Conservation (phyloP, 306 rosid species). For the Cucurbita argyrosperma region DNA sequence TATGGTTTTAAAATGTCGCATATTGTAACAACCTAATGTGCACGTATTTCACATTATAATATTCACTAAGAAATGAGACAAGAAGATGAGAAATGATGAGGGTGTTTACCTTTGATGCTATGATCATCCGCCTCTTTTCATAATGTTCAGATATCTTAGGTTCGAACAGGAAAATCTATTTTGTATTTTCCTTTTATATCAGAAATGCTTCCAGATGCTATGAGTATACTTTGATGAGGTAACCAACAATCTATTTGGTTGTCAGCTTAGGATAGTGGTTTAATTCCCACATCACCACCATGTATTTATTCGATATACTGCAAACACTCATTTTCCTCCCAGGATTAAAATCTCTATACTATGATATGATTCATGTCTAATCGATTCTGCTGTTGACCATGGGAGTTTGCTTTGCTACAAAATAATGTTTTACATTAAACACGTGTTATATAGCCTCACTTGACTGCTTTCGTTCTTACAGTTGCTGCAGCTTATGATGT, state of each 20-base stretch:
- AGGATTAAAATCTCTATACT: background rate
- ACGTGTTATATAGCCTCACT: background rate
- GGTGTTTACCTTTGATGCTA: background rate
- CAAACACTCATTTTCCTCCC: background rate
- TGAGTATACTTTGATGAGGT: background rate
- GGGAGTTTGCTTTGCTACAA: background rate
- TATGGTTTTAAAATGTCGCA: too few species aligned
- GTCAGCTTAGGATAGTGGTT: background rate
- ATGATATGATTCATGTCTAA: background rate
- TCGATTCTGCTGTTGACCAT: background rate
- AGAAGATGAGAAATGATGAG: background rate
- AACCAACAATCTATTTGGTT: background rate
- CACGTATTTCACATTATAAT: too few species aligned
- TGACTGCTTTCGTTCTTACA: conserved; percentile 5
- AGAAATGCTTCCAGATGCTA: background rate
- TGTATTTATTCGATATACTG: background rate
- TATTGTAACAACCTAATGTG: too few species aligned
- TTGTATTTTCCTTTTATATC: background rate
- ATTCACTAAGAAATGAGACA: background rate
- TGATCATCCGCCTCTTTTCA: background rate
- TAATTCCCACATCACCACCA: background rate
- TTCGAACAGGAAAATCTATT: background rate
- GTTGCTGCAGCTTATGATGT: conserved; percentile 17
- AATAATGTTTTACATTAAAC: background rate
- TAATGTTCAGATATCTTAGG: background rate